phyloP scores from a whole-genome alignment of 331 rosid species.

The Quercus phellos region DNA sequence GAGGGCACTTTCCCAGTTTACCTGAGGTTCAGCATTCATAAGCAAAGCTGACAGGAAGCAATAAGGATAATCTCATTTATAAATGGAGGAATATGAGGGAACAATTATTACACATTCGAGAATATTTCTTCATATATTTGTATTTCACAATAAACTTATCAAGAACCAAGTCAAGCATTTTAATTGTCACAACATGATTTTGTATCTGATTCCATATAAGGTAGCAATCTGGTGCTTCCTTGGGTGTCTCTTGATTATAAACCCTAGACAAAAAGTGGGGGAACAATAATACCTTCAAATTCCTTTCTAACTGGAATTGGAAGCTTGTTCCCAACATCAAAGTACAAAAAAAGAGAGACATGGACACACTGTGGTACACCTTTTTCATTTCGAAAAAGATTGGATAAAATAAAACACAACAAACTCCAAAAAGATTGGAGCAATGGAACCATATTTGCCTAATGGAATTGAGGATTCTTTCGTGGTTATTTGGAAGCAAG shows the following conservation, averaged over 20 bases:
- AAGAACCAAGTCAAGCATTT: slow-evolving; percentile 61
- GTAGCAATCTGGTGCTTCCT: slow-evolving; percentile 58
- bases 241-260: slow-evolving; percentile 47
- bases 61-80: slow-evolving; percentile 21
- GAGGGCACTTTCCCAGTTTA: neutral
- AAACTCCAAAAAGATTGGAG: slow-evolving; percentile 43
- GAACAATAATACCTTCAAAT: slow-evolving; percentile 30
- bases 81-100: slow-evolving; percentile 20
- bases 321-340: slow-evolving; percentile 45
- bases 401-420: slow-evolving; percentile 50
- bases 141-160: slow-evolving; percentile 49
- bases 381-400: slow-evolving; percentile 35
- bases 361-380: slow-evolving; percentile 37
- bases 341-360: slow-evolving; percentile 39
- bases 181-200: slow-evolving; percentile 47
- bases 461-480: slow-evolving; percentile 44
- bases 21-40: neutral
- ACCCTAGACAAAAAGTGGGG: slow-evolving; percentile 50
- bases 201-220: slow-evolving; percentile 41
- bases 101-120: slow-evolving; percentile 42
- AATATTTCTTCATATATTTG: slow-evolving; percentile 39
- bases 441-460: slow-evolving; percentile 40
- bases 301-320: slow-evolving; percentile 35
- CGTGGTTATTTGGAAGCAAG: slow-evolving; percentile 60
- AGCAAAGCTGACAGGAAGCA: slow-evolving; percentile 3